Percentiles rank a stretch among this genome's conserved stretches.
These are phyloP conservation scores for Phytophthora ohioensis DNA, from an alignment of 352 stramenopile species.

Conservation along the genomic window DNA sequence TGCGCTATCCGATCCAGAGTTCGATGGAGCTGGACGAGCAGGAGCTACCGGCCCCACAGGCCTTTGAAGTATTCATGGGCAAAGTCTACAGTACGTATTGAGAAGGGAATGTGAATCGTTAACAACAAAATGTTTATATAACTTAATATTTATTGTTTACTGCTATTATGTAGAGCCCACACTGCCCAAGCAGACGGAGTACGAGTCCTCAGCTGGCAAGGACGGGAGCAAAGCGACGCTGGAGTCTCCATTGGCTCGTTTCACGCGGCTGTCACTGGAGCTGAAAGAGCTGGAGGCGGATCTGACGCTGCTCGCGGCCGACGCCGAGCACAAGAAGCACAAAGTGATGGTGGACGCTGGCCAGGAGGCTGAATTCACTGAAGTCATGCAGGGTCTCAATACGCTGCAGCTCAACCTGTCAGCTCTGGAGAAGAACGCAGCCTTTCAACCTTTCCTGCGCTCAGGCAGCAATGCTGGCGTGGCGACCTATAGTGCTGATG, in stretches of 20 bases:
- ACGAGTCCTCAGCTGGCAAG: constrained; percentile 44
- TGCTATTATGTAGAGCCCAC: constrained; percentile 48
- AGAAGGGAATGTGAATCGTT: too few relatives aligned
- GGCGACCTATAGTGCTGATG: constrained; percentile 38
- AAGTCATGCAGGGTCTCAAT: constrained; percentile 69
- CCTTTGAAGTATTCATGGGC: constrained; percentile 86
- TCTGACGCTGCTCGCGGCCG: constrained; percentile 58
- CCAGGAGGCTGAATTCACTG: constrained; percentile 69
- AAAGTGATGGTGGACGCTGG: constrained; percentile 66
- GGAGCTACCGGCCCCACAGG: constrained; percentile 53
- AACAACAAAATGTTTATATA: not conserved
- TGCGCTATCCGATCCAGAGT: constrained; percentile 31
- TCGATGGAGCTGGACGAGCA: constrained; percentile 74
- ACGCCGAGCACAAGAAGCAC: constrained; percentile 54
- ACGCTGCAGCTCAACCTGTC: constrained; percentile 72
- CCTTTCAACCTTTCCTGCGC: constrained; percentile 69
- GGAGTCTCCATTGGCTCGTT: constrained; percentile 75
- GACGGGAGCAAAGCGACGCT: constrained; percentile 38
- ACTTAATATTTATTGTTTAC: constrained; percentile 10
- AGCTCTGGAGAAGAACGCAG: constrained; percentile 62
- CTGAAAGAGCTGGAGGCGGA: constrained; percentile 77
- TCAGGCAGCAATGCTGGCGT: constrained; percentile 18
- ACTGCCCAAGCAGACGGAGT: constrained; percentile 60
- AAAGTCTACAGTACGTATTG: constrained; percentile 78
- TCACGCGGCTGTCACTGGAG: constrained; percentile 74